Base-by-base conservation (phyloP, 805 yeast species). In the Wickerhamomyces alni region DNA sequence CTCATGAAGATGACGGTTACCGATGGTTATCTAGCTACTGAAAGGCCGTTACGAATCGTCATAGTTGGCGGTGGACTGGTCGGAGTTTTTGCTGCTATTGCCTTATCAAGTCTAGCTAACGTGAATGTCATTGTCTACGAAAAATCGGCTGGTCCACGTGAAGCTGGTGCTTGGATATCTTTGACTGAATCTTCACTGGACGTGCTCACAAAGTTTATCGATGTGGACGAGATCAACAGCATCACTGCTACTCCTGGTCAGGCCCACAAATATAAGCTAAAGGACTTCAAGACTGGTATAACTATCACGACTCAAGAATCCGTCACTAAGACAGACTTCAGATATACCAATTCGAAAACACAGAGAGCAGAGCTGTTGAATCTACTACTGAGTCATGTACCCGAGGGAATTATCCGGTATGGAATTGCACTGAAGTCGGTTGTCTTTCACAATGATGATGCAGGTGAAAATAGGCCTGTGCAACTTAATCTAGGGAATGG, bases 131-230 rank as follows among this genome's bases (percentile, higher is more conserved):
- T 26, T 3, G 22, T 17, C 4, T 37, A 13, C 21, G 39, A 37
- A 16, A 37, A 18, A 26, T 12, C 35, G 4, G n/a, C 25, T 13
- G 16, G n/a, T 9, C 15, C 35, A 5, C 8, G 31, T 24, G 39
- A 37, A 31, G 30, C 31, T 17, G 39, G 39, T 17, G 39, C 39
- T 3, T 37, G 35, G 39, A 37, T 37, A 12, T 15, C 27, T 22
- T 24, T 36, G 3, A 21, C 33, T 16, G 38, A 36, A 11, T 36
- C 38, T 12, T 4, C 30, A 9, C 4, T 28, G 3, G 26, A n/a
- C 2, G 16, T 21, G 12, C 17, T 30, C 4, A n/a, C 19, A 5
- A 30, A 26, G 17, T 37, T 30, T 15, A 25, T 30, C 10, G 35
- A 31, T 26, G 15, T 27, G 17, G 31, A 37, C 5, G 39, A 37